Evolutionary conservation across 306 rosid species (phyloP).

Genomic region (Pyrus betulifolia): DNA sequence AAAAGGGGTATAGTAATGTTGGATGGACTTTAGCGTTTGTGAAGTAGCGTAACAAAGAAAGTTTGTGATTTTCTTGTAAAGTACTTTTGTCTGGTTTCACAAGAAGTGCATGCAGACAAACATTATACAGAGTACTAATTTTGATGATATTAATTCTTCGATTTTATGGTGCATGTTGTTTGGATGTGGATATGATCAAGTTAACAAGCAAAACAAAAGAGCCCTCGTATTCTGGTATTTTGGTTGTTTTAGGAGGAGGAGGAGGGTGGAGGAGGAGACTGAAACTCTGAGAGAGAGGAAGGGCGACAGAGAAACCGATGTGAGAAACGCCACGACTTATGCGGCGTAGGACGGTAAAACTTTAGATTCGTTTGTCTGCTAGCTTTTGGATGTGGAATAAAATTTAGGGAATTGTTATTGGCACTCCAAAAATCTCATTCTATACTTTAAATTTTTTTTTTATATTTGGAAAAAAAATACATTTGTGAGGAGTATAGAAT

Average conservation of each 20-base stretch:
- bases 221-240: slow-evolving; percentile 34
- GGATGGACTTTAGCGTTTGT: slow-evolving; percentile 37
- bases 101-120: slow-evolving; percentile 21
- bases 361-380: slow-evolving; percentile 55
- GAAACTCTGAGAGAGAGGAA: neutral
- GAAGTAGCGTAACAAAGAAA: slow-evolving; percentile 9
- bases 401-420: neutral
- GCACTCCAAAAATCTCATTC: too few relatives aligned
- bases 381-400: slow-evolving; percentile 75
- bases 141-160: slow-evolving; percentile 6
- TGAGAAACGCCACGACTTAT: slow-evolving; percentile 60
- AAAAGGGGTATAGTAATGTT: slow-evolving; percentile 6
- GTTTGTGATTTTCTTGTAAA: slow-evolving; percentile 5
- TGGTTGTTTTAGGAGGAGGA: slow-evolving; percentile 19
- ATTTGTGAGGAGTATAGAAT: too few relatives aligned
- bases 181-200: slow-evolving; percentile 2
- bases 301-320: slow-evolving; percentile 41
- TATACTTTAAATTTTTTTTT: too few relatives aligned
- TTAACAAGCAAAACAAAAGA: slow-evolving; percentile 17
- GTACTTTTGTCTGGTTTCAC: slow-evolving; percentile 20
- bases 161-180: slow-evolving; percentile 20
- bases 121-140: neutral
- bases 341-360: slow-evolving; percentile 48
- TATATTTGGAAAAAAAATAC: too few relatives aligned
- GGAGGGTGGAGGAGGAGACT: neutral